Base-by-base conservation (phyloP, 805 yeast species). In the Clavispora carvajalis region DNA sequence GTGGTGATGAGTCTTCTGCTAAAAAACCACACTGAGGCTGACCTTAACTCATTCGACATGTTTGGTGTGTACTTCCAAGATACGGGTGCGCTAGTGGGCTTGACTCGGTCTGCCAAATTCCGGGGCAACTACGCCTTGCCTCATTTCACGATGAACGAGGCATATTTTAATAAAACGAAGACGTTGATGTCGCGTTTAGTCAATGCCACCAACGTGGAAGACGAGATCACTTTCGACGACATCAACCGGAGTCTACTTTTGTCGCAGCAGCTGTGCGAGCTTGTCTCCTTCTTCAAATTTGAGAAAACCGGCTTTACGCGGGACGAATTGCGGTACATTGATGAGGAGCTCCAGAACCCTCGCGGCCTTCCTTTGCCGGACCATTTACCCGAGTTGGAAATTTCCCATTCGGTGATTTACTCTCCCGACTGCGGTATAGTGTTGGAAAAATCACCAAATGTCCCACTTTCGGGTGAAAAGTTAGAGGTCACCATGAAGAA, bases 361-460 rank as follows among this genome's bases (percentile, higher is more conserved):
- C 55, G 75, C n/a, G 97, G 97, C 0, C 67, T 85, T 45, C 96
- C 96, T 2, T 73, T 80, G 12, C 71, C 74, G 13, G 37, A 41
- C 8, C 44, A 54, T 1, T 55, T 82, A 5, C 96, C 96, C 0
- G 52, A 59, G 0, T 48, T 90, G 13, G 63, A 63, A 23, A 52
- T 90, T 8, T 58, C 72, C 2, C 61, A 73, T 9, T 88, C 83
- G 6, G 46, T 87, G 11, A 44, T 87, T 15, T 89, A 85, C 54
- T 87, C 96, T 0, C 97, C 97, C 0, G 95, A 90, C 56, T 90
- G 98, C 67, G 95, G 90, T 0, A 54, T 82, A 2, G 56, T 74
- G 2, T 45, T 86, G 4, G 57, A 46, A 23, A 51, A 49, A 21
- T 48, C 51, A 23, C 40, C 46, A 7, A 45, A 43, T 5, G 38